Evolutionary conservation across 306 rosid genomes (phyloP), one percentile per base, ranked within the genome.

Genomic region (Astragalus membranaceus): DNA sequence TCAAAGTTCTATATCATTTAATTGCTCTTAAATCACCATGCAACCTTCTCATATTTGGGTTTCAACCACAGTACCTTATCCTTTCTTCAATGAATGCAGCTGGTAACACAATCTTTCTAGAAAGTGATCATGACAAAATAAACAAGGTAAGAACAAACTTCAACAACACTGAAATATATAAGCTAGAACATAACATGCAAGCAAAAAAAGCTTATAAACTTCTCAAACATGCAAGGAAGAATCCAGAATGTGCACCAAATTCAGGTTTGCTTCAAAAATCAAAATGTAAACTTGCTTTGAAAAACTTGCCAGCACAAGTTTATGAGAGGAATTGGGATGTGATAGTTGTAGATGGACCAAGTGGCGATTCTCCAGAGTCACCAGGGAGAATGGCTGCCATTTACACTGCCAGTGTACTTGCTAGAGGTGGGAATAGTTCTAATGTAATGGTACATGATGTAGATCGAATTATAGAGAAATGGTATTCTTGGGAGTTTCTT

Each of bases 401-500:
- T 41, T 94, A 85, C 73, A 87, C 88, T 36, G 89, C 92, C 6
- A 76, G 94, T 72, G 67, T 88, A 13, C 56, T 94, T 10, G 98
- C 97, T 64, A 90, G 92, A 85, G 74, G 76, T 11, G 89, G 86
- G 54, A 85, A 85, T 30, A 36, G 13, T 72, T 88, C 95, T 0
- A 79, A 87, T 48, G 95, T 90, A 32, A 76, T 84, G 29, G 90
- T 94, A 55, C 96, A 94, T 70, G 91, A 94, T 60, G 85, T 81
- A 13, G 80, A 94, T 79, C 87, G 97, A 36, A 85, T 58, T 77
- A 77, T 94, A 17, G 97, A 94, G 81, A 90, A 86, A 83, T 88
- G 98, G 97, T 94, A 87, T 82, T 94, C 96, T 48, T 85, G 90
- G 97, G 98, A 94, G 80, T 87, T 94, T 63, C 87, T 94, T 13